Base-by-base conservation (phyloP, 441 rosid species). In the Erysimum cheiri region DNA sequence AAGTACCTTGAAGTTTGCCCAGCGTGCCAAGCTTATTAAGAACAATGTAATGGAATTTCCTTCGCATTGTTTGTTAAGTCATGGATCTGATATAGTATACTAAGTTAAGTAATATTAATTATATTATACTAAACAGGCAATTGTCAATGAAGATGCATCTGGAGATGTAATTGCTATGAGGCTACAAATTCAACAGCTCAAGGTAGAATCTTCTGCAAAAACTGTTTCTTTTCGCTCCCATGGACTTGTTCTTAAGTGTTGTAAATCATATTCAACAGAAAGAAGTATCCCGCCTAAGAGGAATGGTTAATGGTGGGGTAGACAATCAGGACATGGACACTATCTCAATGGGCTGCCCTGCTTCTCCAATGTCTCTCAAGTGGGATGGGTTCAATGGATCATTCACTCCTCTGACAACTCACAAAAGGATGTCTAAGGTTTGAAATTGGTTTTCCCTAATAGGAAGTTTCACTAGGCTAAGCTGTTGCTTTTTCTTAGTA, bases 1-100 rank as follows among this genome's bases (percentile, higher is more conserved):
- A 64, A 91, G 98, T 84, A 96, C 99, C 48, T 82, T 93, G 84
- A 96, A 96, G 89, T 96, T 96, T 81, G 99, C 98, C 22, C 98
- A 96, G 80, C 96, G 99, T 67, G 99, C 99, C 60, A 96, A 96
- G 72, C 91, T 89, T 79, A 91, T 96, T 12, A 93, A 87, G 83
- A 96, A 96, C 78, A 96, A 96, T 73, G 99, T 93, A 89, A 37
- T 84, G 76, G 33, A 67, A 37, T 31, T 67, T 64, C 33, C 29
- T 26, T 67, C 13, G 2, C 11, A 50, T 33, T 53, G 28, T 70
- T 65, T 59, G 12, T 13, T 29, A 60, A 54, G 12, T 59, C 58
- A 67, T 61, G 40, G 32, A 46, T 40, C 36, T 69, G 41, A 13
- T 60, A 47, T 33, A 24, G 19, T 22, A 55, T 29, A 55, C 32